Conservation (phyloP, 768 basidiomycete species). For the Mycena filopes region DNA sequence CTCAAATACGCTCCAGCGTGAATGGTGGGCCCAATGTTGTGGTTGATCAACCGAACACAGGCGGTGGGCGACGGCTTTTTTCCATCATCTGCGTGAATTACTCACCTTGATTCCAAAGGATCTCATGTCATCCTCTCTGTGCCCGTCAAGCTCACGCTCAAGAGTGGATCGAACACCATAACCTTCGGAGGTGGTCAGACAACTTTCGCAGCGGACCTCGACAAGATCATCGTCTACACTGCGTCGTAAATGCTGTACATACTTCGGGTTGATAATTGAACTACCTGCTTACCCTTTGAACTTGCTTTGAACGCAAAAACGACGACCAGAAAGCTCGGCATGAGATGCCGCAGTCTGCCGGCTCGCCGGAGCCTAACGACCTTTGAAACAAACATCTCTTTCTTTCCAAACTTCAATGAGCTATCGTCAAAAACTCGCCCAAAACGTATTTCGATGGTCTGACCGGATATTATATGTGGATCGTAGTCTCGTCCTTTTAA, state of each 20-base stretch:
- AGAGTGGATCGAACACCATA: slow-evolving; percentile 62
- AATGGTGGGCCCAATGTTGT: slow-evolving; percentile 65
- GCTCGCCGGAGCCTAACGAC: neutral
- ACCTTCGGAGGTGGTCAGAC: slow-evolving; percentile 60
- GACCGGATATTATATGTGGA: slow-evolving; percentile 60
- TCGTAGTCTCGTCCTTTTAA: slow-evolving; percentile 61
- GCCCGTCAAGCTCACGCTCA: slow-evolving; percentile 62
- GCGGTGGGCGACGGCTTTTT: slow-evolving; percentile 47
- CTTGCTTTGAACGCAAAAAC: no score
- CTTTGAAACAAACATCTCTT: neutral
- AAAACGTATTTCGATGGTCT: slow-evolving; percentile 21
- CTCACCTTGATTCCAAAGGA: slow-evolving; percentile 44
- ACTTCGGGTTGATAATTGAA: neutral
- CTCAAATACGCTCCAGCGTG: slow-evolving; percentile 48
- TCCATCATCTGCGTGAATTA: neutral
- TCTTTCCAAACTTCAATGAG: no score
- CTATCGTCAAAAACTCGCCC: slow-evolving; percentile 17
- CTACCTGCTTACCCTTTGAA: no score
- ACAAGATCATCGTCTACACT: slow-evolving; percentile 68
- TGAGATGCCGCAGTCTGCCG: neutral
- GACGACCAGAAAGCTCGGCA: no score
- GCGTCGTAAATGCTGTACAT: neutral
- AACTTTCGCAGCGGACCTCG: slow-evolving; percentile 69
- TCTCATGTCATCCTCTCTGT: slow-evolving; percentile 63
- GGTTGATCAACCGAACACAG: slow-evolving; percentile 69